Conservation (phyloP, 179 eudicot genomes). For the Nepenthes alata region DNA sequence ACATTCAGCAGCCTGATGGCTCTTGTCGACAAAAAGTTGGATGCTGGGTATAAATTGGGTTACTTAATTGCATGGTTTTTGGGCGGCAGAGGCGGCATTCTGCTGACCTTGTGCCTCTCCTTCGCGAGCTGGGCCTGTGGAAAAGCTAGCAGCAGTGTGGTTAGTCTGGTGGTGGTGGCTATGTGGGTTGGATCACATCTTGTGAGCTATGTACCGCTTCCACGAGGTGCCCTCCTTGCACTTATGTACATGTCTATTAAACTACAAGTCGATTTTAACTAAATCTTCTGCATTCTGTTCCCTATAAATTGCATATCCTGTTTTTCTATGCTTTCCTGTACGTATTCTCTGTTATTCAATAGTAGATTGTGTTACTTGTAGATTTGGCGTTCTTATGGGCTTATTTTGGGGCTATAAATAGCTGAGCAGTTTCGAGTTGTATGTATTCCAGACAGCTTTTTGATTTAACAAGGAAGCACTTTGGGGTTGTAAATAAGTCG, state of each 20-base stretch:
- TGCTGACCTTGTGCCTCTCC: constrained; percentile 63
- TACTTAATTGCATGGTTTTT: constrained; percentile 55
- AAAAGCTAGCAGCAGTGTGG: constrained; percentile 64
- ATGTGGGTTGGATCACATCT: constrained; percentile 72
- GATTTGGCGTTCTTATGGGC: no score
- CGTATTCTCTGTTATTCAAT: no score
- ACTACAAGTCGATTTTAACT: constrained; percentile 48
- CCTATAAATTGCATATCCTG: not conserved
- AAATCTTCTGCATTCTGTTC: constrained; percentile 10
- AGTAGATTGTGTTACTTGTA: no score
- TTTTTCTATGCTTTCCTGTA: not conserved
- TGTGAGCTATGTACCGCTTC: constrained; percentile 46
- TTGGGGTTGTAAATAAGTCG: no score
- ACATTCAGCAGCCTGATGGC: constrained; percentile 64
- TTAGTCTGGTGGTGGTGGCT: constrained; percentile 47
- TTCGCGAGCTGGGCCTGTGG: constrained; percentile 84
- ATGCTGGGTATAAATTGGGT: constrained; percentile 61
- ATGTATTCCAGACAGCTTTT: no score
- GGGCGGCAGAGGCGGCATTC: constrained; percentile 64
- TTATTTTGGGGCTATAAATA: no score
- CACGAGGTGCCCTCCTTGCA: constrained; percentile 73
- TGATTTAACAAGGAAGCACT: no score
- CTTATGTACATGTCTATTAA: constrained; percentile 71
- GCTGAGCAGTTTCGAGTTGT: no score
- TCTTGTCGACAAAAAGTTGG: constrained; percentile 48